Percentiles rank a stretch among this genome's conserved stretches.
phyloP scores from a whole-genome alignment of 1,284 basidiomycete genomes.

The Athelia psychrophila region DNA sequence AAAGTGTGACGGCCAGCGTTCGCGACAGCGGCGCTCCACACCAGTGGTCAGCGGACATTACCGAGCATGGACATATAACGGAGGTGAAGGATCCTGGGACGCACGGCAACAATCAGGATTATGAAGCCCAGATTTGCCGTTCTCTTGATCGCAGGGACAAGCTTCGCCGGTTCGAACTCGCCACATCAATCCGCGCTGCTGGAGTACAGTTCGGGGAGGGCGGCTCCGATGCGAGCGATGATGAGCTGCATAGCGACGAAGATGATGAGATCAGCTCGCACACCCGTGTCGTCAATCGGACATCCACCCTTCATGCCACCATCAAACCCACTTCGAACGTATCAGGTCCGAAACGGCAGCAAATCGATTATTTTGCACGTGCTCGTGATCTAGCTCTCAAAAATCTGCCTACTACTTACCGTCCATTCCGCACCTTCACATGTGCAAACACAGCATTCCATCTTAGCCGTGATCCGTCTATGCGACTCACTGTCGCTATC shows the following conservation, averaged over 20 bases:
- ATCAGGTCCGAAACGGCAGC: neutral
- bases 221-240: too few relatives aligned
- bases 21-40: slow-evolving; percentile 8
- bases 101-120: slow-evolving; percentile 15
- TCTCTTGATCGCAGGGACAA: slow-evolving; percentile 21
- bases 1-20: slow-evolving; percentile 12
- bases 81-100: slow-evolving; percentile 16
- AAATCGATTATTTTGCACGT: neutral
- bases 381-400: neutral
- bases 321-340: neutral
- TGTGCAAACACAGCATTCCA: slow-evolving; percentile 18
- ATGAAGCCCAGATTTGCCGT: slow-evolving; percentile 18
- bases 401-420: neutral
- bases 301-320: slow-evolving; percentile 5
- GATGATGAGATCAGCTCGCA: too few relatives aligned
- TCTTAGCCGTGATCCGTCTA: slow-evolving; percentile 16
- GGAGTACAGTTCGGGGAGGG: too few relatives aligned
- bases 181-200: slow-evolving; percentile 14
- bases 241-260: too few relatives aligned
- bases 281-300: slow-evolving; percentile 3
- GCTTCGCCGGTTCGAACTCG: slow-evolving; percentile 21
- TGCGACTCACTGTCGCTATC: slow-evolving; percentile 16
- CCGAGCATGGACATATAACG: slow-evolving; percentile 17
- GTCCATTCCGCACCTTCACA: slow-evolving; percentile 13
- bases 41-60: slow-evolving; percentile 16